Evolutionary conservation across 106 monocot species (phyloP).

Genomic region (Xerophyta viscosa): DNA sequence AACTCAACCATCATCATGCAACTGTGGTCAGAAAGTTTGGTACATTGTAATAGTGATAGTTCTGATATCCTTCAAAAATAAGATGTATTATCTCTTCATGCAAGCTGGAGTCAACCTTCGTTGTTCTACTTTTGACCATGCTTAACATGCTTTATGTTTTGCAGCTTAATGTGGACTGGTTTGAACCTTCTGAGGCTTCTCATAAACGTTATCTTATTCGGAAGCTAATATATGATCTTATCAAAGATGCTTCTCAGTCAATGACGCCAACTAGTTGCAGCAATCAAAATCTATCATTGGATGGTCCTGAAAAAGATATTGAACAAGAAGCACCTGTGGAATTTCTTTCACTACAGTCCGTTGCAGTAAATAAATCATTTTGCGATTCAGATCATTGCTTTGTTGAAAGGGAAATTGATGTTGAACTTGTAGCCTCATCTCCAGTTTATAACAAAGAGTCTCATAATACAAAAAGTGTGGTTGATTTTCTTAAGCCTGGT

Average conservation of each 20-base stretch:
- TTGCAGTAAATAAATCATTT: slow-evolving; percentile 1
- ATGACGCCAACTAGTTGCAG: background rate
- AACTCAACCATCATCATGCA: no score
- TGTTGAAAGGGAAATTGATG: slow-evolving; percentile 5
- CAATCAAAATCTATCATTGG: slow-evolving; percentile 7
- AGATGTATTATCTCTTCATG: no score
- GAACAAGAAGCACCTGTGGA: slow-evolving; percentile 11
- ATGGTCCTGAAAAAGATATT: slow-evolving; percentile 7
- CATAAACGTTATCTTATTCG: slow-evolving; percentile 55
- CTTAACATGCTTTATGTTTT: slow-evolving; percentile 1
- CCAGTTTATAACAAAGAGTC: background rate
- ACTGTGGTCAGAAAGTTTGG: no score
- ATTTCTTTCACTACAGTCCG: slow-evolving; percentile 19
- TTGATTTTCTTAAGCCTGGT: slow-evolving; percentile 14
- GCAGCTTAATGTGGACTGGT: slow-evolving; percentile 71
- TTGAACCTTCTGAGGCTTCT: slow-evolving; percentile 76
- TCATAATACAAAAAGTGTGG: slow-evolving; percentile 9
- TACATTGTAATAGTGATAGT: no score
- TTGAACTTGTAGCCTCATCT: slow-evolving; percentile 6
- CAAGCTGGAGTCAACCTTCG: no score
- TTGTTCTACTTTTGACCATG: no score
- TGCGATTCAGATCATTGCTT: slow-evolving; percentile 2
- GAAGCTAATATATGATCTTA: slow-evolving; percentile 54
- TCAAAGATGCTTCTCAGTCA: slow-evolving; percentile 22
- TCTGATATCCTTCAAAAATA: no score